Percentiles rank a stretch among this genome's conserved stretches.
These are phyloP conservation scores for Malassezia furfur DNA, from an alignment of 1,284 basidiomycete genomes.

Conservation along the genomic window DNA sequence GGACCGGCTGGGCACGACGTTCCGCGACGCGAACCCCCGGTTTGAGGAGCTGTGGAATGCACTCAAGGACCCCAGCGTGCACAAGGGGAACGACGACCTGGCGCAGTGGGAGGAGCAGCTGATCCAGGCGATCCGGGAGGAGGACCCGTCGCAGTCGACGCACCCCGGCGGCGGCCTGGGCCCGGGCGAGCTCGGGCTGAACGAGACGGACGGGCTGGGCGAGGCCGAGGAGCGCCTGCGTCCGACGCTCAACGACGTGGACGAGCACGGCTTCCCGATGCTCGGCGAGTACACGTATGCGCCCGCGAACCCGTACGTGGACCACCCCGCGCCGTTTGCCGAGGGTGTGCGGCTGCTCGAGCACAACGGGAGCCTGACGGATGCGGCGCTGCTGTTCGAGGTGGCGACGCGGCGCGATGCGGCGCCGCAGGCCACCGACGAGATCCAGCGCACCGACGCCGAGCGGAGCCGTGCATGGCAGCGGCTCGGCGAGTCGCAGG, in stretches of 20 bases:
- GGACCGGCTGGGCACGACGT: conserved; percentile 31
- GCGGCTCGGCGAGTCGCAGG: conserved; percentile 79
- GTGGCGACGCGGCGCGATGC: conserved; percentile 56
- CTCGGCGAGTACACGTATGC: conserved; percentile 36
- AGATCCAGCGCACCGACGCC: conserved; percentile 61
- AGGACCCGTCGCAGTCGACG: conserved; percentile 53
- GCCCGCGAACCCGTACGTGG: conserved; percentile 59
- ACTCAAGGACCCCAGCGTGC: conserved; percentile 31
- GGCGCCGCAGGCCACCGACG: conserved; percentile 46
- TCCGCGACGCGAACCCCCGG: conserved; percentile 27
- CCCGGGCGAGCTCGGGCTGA: conserved; percentile 24
- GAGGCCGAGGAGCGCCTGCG: conserved; percentile 38
- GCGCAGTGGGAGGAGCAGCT: conserved; percentile 62
- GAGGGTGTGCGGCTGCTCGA: conserved; percentile 60
- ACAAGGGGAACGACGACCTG: conserved; percentile 47
- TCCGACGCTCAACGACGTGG: conserved; percentile 30
- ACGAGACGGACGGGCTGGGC: conserved; percentile 37
- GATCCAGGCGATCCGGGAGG: conserved; percentile 52
- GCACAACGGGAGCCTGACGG: conserved; percentile 68
- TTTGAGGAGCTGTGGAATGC: conserved; percentile 46
- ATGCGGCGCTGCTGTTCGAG: conserved; percentile 73
- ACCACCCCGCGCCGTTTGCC: conserved; percentile 51
- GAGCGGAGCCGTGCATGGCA: conserved; percentile 76
- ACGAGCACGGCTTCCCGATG: conserved; percentile 36
- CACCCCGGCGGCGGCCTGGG: conserved; percentile 44